Conservation (phyloP, 1,284 basidiomycete genomes). For the Ustilago xerochloae region DNA sequence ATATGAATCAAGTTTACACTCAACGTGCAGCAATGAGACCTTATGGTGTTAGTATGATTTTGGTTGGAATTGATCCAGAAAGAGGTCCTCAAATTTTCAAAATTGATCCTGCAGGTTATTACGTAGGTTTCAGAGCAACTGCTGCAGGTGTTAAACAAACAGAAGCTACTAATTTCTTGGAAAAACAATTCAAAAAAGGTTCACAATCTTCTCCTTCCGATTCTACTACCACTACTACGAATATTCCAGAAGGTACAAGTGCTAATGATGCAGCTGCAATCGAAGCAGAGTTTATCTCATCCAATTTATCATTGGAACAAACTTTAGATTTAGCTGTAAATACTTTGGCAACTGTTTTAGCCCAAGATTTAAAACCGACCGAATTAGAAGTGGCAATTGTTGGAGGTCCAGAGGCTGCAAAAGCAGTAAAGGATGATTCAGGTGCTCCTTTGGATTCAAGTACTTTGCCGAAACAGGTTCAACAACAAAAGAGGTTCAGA, state of each 20-base stretch:
- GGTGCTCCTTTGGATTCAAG: constrained; percentile 26
- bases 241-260: constrained; percentile 1
- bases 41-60: constrained; percentile 94
- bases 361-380: constrained; percentile 87
- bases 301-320: constrained; percentile 54
- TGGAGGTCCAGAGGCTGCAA: constrained; percentile 52
- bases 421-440: constrained; percentile 11
- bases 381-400: constrained; percentile 73
- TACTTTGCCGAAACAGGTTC: constrained; percentile 38
- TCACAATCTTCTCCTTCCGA: constrained; percentile 20
- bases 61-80: constrained; percentile 92
- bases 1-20: constrained; percentile 99
- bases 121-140: constrained; percentile 96
- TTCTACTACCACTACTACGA: not conserved
- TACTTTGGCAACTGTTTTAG: constrained; percentile 88
- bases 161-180: constrained; percentile 93
- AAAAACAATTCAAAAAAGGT: constrained; percentile 98
- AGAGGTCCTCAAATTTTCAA: constrained; percentile 91
- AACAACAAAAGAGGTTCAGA: constrained; percentile 57
- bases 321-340: constrained; percentile 86
- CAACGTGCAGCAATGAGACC: constrained; percentile 98
- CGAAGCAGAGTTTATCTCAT: constrained; percentile 48
- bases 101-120: constrained; percentile 98
- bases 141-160: constrained; percentile 97
- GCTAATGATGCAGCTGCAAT: constrained; percentile 55